phyloP scores from a whole-genome alignment of 2,329 filamentous ascomycete genomes.

The Calonectria multiphialidica region DNA sequence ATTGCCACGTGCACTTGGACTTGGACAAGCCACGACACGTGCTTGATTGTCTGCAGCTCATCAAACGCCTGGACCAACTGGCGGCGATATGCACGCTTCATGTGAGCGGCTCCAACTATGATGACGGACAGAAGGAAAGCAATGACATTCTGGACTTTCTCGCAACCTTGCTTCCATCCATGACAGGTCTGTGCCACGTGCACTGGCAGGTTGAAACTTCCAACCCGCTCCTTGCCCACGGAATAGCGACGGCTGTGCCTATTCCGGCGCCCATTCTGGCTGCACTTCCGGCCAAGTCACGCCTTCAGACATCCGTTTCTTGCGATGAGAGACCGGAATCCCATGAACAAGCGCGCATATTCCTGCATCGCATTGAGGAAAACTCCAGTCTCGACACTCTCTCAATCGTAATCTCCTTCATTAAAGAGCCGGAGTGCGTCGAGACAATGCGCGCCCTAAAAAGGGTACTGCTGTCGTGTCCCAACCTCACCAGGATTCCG shows the following conservation, averaged over 20 bases:
- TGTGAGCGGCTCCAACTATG: neutral
- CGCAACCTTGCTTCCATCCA: neutral
- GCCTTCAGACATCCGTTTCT: slow-evolving; percentile 12
- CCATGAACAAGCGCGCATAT: slow-evolving; percentile 10
- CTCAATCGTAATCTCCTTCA: slow-evolving; percentile 6
- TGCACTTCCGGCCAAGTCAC: neutral
- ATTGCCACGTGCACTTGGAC: slow-evolving; percentile 15
- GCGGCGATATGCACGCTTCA: slow-evolving; percentile 16
- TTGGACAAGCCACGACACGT: slow-evolving; percentile 17
- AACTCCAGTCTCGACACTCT: slow-evolving; percentile 9
- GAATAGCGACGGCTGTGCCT: slow-evolving; percentile 10
- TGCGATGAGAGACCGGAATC: slow-evolving; percentile 3
- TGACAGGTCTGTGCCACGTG: slow-evolving; percentile 17
- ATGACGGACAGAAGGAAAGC: neutral
- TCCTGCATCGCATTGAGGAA: neutral
- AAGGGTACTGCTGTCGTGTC: slow-evolving; percentile 24
- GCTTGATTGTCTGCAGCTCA: slow-evolving; percentile 16
- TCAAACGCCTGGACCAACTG: slow-evolving; percentile 18
- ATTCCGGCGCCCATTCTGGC: slow-evolving; percentile 12
- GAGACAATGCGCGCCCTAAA: slow-evolving; percentile 24
- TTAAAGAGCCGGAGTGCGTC: slow-evolving; percentile 14
- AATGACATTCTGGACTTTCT: slow-evolving; percentile 8
- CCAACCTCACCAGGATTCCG: slow-evolving; percentile 18
- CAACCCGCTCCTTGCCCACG: neutral
- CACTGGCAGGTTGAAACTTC: slow-evolving; percentile 19